Evolutionary conservation across 2,329 filamentous ascomycete genomes (phyloP).

Genomic region (Trichophyton rubrum): DNA sequence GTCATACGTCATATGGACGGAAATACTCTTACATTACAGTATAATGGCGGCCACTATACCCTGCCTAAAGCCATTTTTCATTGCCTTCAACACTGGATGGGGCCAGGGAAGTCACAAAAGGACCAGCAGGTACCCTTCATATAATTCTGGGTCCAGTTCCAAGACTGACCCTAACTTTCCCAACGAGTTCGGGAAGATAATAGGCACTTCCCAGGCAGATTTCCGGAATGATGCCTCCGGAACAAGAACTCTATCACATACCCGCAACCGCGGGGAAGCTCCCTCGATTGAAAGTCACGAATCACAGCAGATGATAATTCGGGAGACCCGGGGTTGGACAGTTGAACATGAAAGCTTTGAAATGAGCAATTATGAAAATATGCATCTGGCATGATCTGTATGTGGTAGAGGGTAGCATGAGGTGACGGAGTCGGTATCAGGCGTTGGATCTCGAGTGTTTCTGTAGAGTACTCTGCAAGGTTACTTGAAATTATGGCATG

Average conservation of each 20-base stretch:
- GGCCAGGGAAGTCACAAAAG: slow-evolving; percentile 7
- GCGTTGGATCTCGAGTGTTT: background rate
- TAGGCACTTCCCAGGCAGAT: background rate
- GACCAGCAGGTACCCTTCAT: slow-evolving; percentile 7
- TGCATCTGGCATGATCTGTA: background rate
- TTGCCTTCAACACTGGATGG: slow-evolving; percentile 11
- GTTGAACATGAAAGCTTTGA: slow-evolving; percentile 10
- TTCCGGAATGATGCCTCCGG: background rate
- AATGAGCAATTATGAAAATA: background rate
- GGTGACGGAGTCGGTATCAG: background rate
- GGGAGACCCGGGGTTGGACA: slow-evolving; percentile 14
- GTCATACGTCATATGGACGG: slow-evolving; percentile 24
- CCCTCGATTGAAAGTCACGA: slow-evolving; percentile 8
- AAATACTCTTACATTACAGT: slow-evolving; percentile 30
- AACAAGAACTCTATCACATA: background rate
- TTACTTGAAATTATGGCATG: background rate
- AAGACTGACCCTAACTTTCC: background rate
- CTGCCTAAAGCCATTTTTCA: slow-evolving; percentile 16
- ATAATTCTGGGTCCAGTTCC: background rate
- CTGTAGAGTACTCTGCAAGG: background rate
- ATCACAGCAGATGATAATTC: slow-evolving; percentile 15
- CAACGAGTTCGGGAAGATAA: background rate
- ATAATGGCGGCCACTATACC: slow-evolving; percentile 32
- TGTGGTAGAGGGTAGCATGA: background rate
- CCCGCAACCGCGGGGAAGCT: background rate